Conservation (phyloP, 2,329 filamentous ascomycete genomes). For the Thielaviopsis cerberus region DNA sequence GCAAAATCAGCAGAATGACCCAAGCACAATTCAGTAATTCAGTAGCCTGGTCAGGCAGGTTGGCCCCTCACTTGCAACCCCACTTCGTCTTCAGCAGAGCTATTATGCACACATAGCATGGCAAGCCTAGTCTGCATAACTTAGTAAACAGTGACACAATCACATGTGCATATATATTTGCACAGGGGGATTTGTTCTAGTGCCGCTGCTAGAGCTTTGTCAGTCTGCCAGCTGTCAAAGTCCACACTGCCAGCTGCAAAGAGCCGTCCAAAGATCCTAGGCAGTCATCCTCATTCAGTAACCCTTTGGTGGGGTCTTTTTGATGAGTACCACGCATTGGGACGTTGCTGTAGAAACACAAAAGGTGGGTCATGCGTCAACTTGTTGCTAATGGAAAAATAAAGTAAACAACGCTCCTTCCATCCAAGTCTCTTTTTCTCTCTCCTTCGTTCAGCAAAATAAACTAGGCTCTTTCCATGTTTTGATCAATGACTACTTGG, state of each 20-base stretch:
- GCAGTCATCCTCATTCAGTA: background rate
- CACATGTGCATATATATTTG: background rate
- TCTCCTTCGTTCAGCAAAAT: background rate
- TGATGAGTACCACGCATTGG: background rate
- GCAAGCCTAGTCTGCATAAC: background rate
- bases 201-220: background rate
- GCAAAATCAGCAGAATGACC: background rate
- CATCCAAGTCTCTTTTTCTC: background rate
- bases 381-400: background rate
- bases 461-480: background rate
- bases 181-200: background rate
- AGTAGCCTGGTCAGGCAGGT: no score
- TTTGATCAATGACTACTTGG: background rate
- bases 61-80: conserved; percentile 5
- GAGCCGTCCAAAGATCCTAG: no score
- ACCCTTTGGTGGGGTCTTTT: background rate
- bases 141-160: background rate
- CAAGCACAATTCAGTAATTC: background rate
- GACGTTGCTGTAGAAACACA: conserved; percentile 7
- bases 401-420: background rate
- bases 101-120: background rate
- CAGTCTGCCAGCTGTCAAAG: background rate
- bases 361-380: background rate
- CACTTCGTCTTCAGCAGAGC: background rate
- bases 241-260: background rate